Percentiles rank a stretch among this genome's conserved stretches.
These are phyloP conservation scores for Saccharomyces hybrid DNA, from an alignment of 1,139 yeast species.

Conservation along the genomic window DNA sequence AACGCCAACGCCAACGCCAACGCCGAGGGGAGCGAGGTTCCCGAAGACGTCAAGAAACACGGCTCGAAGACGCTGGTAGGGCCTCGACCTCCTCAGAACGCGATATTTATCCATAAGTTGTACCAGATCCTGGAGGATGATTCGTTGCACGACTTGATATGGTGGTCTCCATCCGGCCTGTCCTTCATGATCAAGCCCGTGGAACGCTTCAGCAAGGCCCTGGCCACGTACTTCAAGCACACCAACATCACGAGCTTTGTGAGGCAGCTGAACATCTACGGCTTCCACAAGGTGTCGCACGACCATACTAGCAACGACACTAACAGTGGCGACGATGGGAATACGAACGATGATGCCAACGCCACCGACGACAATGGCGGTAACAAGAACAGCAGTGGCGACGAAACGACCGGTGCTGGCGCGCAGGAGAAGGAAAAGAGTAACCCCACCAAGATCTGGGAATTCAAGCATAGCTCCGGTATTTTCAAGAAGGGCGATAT, in stretches of 20 bases:
- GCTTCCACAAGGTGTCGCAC: slow-evolving; percentile 54
- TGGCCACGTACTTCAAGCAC: slow-evolving; percentile 63
- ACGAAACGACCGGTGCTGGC: background rate
- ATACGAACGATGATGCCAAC: slow-evolving; percentile 4
- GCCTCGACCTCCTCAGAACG: slow-evolving; percentile 25
- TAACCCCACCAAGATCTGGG: slow-evolving; percentile 45
- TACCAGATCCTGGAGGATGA: slow-evolving; percentile 57
- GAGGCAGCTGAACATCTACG: slow-evolving; percentile 73
- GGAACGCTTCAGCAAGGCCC: slow-evolving; percentile 52
- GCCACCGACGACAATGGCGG: slow-evolving; percentile 2
- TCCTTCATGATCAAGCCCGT: slow-evolving; percentile 41
- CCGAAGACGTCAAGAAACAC: background rate
- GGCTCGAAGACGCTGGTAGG: background rate
- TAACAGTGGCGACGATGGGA: slow-evolving; percentile 4
- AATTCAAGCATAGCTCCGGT: slow-evolving; percentile 60
- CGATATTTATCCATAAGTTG: slow-evolving; percentile 56
- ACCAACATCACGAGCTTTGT: slow-evolving; percentile 76
- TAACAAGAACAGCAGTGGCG: slow-evolving; percentile 5
- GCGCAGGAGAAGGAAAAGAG: slow-evolving; percentile 5
- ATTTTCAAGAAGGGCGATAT: slow-evolving; percentile 60
- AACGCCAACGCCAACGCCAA: too few species aligned
- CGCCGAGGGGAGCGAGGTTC: background rate
- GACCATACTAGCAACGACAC: slow-evolving; percentile 19
- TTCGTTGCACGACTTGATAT: slow-evolving; percentile 42
- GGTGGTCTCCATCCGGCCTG: slow-evolving; percentile 43